Conservation (phyloP, 306 rosid genomes). For the Pterocarpus macrocarpus region DNA sequence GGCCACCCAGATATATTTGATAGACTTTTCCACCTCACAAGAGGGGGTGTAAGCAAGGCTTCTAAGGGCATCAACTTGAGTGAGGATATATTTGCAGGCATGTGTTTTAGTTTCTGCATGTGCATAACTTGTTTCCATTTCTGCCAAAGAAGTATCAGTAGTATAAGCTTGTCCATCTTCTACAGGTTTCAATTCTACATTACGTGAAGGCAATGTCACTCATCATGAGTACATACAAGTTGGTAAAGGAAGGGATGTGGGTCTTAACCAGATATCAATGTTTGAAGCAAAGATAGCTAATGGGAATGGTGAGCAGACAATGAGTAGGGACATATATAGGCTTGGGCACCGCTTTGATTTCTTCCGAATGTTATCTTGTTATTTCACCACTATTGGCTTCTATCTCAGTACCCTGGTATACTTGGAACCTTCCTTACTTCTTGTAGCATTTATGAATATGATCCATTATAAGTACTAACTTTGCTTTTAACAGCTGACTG, state of each 20-base stretch:
- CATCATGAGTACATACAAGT: constrained; percentile 99
- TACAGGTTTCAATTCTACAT: constrained; percentile 91
- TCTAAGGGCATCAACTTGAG: constrained; percentile 92
- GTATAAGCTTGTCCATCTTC: constrained; percentile 34
- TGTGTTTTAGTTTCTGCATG: constrained; percentile 39
- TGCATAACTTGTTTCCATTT: constrained; percentile 24
- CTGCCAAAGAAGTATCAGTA: constrained; percentile 6
- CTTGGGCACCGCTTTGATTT: constrained; percentile 97
- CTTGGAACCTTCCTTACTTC: constrained; percentile 34
- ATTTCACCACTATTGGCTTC: constrained; percentile 91
- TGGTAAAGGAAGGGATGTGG: constrained; percentile 97
- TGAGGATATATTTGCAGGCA: constrained; percentile 99
- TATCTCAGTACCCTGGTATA: constrained; percentile 94
- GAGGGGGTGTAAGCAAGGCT: constrained; percentile 99
- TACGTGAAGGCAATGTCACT: constrained; percentile 92
- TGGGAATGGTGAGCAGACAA: constrained; percentile 95
- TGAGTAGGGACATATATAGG: constrained; percentile 94
- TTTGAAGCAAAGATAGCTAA: constrained; percentile 98
- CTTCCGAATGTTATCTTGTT: constrained; percentile 91
- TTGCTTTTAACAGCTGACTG: constrained; percentile 76
- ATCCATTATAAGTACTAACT: constrained; percentile 40
- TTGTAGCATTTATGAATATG: constrained; percentile 34
- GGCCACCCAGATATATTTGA: constrained; percentile 99
- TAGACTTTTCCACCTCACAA: constrained; percentile 91
- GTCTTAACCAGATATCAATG: constrained; percentile 96